phyloP scores from a whole-genome alignment of 2,329 filamentous ascomycete species.

The Alternaria brassicicola region DNA sequence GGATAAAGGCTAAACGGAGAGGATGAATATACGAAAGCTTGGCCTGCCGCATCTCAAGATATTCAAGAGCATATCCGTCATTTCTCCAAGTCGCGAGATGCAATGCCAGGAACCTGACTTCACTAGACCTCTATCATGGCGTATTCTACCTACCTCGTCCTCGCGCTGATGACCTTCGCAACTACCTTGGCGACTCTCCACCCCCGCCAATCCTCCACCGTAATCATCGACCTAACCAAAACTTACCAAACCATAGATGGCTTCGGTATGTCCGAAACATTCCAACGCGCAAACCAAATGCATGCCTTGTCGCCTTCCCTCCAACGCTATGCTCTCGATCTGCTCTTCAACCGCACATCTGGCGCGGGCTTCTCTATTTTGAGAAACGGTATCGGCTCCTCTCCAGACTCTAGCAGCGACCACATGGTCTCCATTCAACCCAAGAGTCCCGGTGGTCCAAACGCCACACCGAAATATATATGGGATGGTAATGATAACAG shows the following conservation, averaged over 20 bases:
- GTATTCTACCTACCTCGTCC: conserved; percentile 7
- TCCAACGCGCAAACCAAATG: conserved; percentile 55
- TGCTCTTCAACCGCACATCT: conserved; percentile 55
- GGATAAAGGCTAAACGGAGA: conserved; percentile 3
- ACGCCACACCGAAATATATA: conserved; percentile 32
- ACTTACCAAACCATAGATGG: conserved; percentile 57
- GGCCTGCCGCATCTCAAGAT: not conserved
- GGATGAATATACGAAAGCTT: conserved; percentile 1
- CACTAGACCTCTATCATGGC: conserved; percentile 6
- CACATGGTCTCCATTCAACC: conserved; percentile 41
- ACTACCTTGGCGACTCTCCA: not conserved
- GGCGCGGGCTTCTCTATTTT: conserved; percentile 55
- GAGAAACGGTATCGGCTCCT: conserved; percentile 55
- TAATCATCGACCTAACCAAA: conserved; percentile 53
- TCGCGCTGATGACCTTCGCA: conserved; percentile 8
- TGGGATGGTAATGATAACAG: conserved; percentile 46
- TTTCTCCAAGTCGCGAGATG: not conserved
- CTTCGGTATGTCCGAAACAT: conserved; percentile 56
- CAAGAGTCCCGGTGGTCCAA: conserved; percentile 33
- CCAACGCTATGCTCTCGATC: conserved; percentile 51
- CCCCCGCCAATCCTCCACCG: conserved; percentile 30
- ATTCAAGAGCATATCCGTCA: not conserved
- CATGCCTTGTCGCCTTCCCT: conserved; percentile 47
- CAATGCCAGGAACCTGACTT: not conserved
- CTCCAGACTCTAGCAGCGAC: conserved; percentile 52